Evolutionary conservation across 495 filamentous ascomycete species (phyloP).

Genomic region (Aspergillus bridgeri): DNA sequence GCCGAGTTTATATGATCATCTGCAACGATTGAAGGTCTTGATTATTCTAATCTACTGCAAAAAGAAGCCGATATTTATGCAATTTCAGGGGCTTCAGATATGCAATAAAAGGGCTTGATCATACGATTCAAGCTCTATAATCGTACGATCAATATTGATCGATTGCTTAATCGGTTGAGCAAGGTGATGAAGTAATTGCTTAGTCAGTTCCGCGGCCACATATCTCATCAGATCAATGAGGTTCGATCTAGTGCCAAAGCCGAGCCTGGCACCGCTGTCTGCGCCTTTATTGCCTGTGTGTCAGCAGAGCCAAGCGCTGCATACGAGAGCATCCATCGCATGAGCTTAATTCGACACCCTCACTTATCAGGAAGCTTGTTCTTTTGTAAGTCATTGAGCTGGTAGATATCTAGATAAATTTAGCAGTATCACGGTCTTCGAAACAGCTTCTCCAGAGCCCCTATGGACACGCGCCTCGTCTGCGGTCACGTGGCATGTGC

Average conservation of each 20-base stretch:
- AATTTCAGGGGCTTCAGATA: no score
- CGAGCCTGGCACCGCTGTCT: not conserved
- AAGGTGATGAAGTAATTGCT: no score
- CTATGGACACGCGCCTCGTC: not conserved
- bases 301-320: not conserved
- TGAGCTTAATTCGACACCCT: not conserved
- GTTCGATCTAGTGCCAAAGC: not conserved
- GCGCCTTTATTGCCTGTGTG: not conserved
- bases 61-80: no score
- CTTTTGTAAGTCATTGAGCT: not conserved
- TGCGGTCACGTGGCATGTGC: no score
- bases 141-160: no score
- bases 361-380: not conserved
- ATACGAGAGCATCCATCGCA: not conserved
- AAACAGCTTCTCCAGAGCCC: not conserved
- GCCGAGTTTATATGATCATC: no score
- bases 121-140: no score
- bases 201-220: no score
- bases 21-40: no score
- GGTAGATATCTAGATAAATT: not conserved
- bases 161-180: no score
- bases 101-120: no score
- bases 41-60: no score
- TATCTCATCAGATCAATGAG: not conserved
- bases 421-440: not conserved